Conservation (phyloP, 2,329 filamentous ascomycete genomes). For the Sporothrix euskadiensis region DNA sequence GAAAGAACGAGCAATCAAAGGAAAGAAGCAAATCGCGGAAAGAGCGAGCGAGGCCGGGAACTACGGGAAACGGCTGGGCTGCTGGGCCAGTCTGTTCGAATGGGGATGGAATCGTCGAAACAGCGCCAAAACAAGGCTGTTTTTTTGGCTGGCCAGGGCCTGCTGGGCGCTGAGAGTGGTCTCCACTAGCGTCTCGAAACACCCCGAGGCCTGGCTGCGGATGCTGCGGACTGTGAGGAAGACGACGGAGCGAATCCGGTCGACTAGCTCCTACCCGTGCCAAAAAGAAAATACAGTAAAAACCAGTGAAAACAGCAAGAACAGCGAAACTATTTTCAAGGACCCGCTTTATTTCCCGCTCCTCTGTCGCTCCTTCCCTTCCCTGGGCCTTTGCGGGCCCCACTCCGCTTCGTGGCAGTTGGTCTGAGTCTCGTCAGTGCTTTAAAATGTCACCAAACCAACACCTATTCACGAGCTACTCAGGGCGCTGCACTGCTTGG, state of each 20-base stretch:
- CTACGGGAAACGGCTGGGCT: background rate
- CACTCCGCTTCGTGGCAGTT: constrained; percentile 16
- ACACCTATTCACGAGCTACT: background rate
- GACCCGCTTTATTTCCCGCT: constrained; percentile 4
- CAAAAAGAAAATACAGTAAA: background rate
- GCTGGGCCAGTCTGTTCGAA: background rate
- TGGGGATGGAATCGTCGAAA: constrained; percentile 16
- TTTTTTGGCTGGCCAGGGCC: background rate
- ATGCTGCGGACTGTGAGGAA: constrained; percentile 1
- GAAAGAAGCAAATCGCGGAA: background rate
- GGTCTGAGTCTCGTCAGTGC: background rate
- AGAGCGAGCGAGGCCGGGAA: background rate
- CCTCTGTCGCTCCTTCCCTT: constrained; percentile 7
- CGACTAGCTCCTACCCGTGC: constrained; percentile 17
- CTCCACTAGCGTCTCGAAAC: constrained; percentile 14
- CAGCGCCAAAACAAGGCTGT: constrained; percentile 22
- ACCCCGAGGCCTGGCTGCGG: constrained; percentile 11
- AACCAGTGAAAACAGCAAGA: background rate
- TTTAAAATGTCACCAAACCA: background rate
- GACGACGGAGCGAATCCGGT: constrained; percentile 20
- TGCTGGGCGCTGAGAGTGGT: background rate
- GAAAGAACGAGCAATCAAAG: background rate
- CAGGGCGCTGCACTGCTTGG: constrained; percentile 2
- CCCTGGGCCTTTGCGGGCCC: background rate
- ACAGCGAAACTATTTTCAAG: background rate